Evolutionary conservation across 2,329 filamentous ascomycete species (phyloP).

Genomic region (Alternaria metachromatica): DNA sequence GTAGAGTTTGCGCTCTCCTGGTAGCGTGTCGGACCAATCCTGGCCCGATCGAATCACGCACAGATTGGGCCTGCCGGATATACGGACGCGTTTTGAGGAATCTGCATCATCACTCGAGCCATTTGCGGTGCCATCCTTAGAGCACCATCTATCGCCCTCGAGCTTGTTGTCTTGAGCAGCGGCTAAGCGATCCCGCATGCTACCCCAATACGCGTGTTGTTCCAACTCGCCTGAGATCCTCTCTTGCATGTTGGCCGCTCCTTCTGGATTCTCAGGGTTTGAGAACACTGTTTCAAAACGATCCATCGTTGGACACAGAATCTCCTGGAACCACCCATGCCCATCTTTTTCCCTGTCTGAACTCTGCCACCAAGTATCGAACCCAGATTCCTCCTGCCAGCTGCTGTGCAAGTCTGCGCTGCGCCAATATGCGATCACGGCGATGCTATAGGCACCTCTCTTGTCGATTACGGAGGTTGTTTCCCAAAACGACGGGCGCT

Average conservation of each 20-base stretch:
- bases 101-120: not conserved
- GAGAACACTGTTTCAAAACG: conserved; percentile 56
- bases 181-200: conserved; percentile 55
- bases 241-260: conserved; percentile 51
- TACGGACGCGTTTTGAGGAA: conserved; percentile 30
- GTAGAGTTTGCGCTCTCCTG: conserved; percentile 53
- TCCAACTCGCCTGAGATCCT: conserved; percentile 47
- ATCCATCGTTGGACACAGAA: conserved; percentile 52
- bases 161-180: conserved; percentile 49
- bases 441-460: conserved; percentile 44
- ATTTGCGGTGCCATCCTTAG: not conserved
- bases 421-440: conserved; percentile 51
- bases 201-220: conserved; percentile 58
- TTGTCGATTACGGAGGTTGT: conserved; percentile 39
- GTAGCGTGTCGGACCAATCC: conserved; percentile 53
- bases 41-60: conserved; percentile 56
- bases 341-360: conserved; percentile 32
- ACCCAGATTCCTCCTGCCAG: conserved; percentile 48
- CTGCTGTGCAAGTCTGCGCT: conserved; percentile 32
- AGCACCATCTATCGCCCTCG: conserved; percentile 22
- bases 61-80: conserved; percentile 51
- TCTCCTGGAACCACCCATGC: conserved; percentile 54
- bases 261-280: conserved; percentile 47
- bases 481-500: conserved; percentile 40
- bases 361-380: conserved; percentile 49